Evolutionary conservation across 345 rosid genomes (phyloP).

Genomic region (Draba incana): DNA sequence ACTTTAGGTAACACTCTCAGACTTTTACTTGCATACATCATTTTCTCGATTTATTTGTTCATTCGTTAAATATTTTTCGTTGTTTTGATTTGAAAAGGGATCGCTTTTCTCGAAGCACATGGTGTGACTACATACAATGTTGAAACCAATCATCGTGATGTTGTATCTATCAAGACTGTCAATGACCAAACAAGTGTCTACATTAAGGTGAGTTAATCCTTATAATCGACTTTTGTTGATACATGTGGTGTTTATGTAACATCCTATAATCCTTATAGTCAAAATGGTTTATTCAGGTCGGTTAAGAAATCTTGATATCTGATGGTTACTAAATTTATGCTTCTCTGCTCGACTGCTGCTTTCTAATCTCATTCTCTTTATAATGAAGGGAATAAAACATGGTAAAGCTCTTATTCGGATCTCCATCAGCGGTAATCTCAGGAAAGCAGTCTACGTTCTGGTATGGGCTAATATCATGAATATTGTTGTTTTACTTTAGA

Average conservation of each 20-base stretch:
- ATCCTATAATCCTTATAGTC: not conserved
- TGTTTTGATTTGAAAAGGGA: constrained; percentile 54
- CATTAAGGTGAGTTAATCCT: constrained; percentile 63
- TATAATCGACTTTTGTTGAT: constrained; percentile 9
- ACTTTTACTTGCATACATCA: constrained; percentile 21
- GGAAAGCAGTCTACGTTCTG: constrained; percentile 77
- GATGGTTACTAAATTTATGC: constrained; percentile 26
- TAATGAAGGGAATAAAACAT: constrained; percentile 61
- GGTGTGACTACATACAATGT: constrained; percentile 53
- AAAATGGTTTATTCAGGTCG: constrained; percentile 5
- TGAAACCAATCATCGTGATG: constrained; percentile 74
- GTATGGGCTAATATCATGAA: constrained; percentile 45
- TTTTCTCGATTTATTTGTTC: constrained; percentile 22
- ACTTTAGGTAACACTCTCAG: constrained; percentile 55
- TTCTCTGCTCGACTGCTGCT: constrained; percentile 11
- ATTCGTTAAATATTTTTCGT: constrained; percentile 20
- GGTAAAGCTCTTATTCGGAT: constrained; percentile 83
- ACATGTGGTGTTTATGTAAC: not conserved
- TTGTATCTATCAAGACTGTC: constrained; percentile 54
- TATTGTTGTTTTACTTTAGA: not conserved
- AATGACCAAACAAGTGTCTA: constrained; percentile 47
- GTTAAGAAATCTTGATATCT: not conserved
- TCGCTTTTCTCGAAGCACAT: constrained; percentile 75
- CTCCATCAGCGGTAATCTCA: constrained; percentile 50
- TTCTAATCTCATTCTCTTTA: constrained; percentile 22